phyloP scores from a whole-genome alignment of 208 protist species.

The Acanthamoeba polyphaga region DNA sequence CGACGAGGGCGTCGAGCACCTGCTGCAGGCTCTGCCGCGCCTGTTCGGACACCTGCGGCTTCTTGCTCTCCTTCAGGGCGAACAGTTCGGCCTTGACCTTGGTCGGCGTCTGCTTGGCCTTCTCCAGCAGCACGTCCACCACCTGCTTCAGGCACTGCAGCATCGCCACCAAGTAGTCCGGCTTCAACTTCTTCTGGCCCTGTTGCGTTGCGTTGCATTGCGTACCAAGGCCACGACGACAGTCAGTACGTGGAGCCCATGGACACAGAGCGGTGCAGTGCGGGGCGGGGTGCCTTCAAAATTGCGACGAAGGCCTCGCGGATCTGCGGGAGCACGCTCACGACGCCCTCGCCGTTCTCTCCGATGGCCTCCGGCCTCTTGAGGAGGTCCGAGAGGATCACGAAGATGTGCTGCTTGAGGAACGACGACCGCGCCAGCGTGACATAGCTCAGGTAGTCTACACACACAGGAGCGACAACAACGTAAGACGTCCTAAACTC shows the following conservation, averaged over 20 bases:
- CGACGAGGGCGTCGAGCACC: slow-evolving; percentile 1
- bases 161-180: slow-evolving; percentile 22
- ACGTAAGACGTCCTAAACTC: neutral
- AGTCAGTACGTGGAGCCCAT: neutral
- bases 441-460: slow-evolving; percentile 58
- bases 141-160: slow-evolving; percentile 73
- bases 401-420: slow-evolving; percentile 66
- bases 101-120: neutral
- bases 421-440: slow-evolving; percentile 10
- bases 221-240: too few species aligned
- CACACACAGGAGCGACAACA: too few species aligned
- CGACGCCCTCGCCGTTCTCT: slow-evolving; percentile 39
- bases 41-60: neutral
- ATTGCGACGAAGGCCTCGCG: slow-evolving; percentile 36
- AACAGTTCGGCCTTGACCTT: neutral
- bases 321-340: slow-evolving; percentile 5
- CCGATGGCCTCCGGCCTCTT: slow-evolving; percentile 61
- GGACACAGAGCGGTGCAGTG: neutral
- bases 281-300: neutral
- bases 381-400: slow-evolving; percentile 52
- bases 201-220: neutral
- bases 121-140: slow-evolving; percentile 23
- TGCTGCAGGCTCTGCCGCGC: slow-evolving; percentile 58
- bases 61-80: slow-evolving; percentile 10
- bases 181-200: slow-evolving; percentile 62